Percentiles rank a stretch among this genome's conserved stretches.
Conservation (phyloP, 139 green algal genomes). For the Chlamydomonas sp. region DNA sequence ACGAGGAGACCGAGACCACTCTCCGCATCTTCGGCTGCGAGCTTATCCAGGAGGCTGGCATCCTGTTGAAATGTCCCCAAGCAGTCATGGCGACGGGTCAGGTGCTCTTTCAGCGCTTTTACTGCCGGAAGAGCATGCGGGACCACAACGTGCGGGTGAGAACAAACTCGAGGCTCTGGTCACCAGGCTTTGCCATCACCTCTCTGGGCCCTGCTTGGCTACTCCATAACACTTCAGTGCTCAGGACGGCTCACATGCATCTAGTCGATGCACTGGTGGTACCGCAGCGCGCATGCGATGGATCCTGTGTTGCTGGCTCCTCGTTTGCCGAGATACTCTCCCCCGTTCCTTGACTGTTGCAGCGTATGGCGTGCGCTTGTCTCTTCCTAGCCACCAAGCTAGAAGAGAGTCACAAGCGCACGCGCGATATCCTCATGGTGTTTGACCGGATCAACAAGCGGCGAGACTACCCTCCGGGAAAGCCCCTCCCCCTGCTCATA, state of each 20-base stretch:
- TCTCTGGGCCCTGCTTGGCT: neutral
- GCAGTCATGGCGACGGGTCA: conserved; percentile 89
- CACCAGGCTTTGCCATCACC: neutral
- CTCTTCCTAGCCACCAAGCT: conserved; percentile 91
- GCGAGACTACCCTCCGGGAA: conserved; percentile 46
- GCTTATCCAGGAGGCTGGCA: conserved; percentile 76
- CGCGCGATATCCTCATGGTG: conserved; percentile 74
- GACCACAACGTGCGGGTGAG: conserved; percentile 87
- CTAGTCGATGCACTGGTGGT: too few species aligned
- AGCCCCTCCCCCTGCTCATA: conserved; percentile 52
- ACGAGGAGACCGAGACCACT: conserved; percentile 71
- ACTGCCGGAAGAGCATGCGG: conserved; percentile 89
- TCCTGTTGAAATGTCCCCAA: conserved; percentile 83
- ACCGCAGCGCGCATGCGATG: neutral
- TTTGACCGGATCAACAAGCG: conserved; percentile 80
- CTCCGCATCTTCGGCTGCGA: conserved; percentile 85
- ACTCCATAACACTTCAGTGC: neutral
- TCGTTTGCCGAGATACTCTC: neutral
- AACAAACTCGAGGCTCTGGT: neutral
- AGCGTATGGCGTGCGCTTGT: conserved; percentile 74
- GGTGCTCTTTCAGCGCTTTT: conserved; percentile 95
- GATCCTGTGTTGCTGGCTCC: neutral
- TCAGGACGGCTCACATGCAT: too few species aligned
- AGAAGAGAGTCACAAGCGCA: conserved; percentile 75
- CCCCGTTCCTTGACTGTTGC: conserved; percentile 22